phyloP scores from a whole-genome alignment of 108 stramenopile genomes.

The Mayamaea pseudoterrestris region DNA sequence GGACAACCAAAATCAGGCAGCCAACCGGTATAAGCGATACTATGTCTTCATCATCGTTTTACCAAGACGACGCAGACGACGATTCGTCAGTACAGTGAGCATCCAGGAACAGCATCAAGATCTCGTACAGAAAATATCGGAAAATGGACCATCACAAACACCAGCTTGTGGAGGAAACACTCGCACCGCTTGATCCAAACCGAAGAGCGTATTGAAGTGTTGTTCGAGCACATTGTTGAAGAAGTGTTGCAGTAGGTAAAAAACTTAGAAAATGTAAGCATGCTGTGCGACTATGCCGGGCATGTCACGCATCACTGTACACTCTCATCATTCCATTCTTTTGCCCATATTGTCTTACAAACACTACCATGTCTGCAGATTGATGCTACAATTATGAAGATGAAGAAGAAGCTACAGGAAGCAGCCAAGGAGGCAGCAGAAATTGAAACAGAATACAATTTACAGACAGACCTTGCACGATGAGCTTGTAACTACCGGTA shows the following conservation, averaged over 20 bases:
- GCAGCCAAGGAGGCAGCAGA: conserved; percentile 69
- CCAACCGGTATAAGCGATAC: too few species aligned
- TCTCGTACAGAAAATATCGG: conserved; percentile 31
- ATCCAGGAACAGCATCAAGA: conserved; percentile 34
- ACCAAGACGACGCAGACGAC: too few species aligned
- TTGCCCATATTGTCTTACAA: neutral
- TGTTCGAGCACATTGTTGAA: conserved; percentile 88
- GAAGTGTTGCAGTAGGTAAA: conserved; percentile 87
- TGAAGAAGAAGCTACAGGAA: conserved; percentile 38
- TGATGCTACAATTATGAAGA: conserved; percentile 37
- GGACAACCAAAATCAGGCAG: too few species aligned
- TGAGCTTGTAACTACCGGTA: too few species aligned
- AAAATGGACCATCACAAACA: conserved; percentile 48
- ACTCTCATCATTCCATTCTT: neutral
- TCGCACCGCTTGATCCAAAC: conserved; percentile 75
- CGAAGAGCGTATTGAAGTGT: conserved; percentile 84
- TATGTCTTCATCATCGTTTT: too few species aligned
- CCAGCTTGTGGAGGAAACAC: conserved; percentile 81
- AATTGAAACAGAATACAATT: conserved; percentile 64
- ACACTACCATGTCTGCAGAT: conserved; percentile 25
- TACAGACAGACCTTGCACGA: too few species aligned
- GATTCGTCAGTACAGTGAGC: too few species aligned
- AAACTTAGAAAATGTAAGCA: conserved; percentile 67
- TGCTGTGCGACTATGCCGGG: conserved; percentile 4
- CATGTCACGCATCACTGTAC: conserved; percentile 1